phyloP scores from a whole-genome alignment of 108 stramenopile genomes.

The Cyclotella atomus region DNA sequence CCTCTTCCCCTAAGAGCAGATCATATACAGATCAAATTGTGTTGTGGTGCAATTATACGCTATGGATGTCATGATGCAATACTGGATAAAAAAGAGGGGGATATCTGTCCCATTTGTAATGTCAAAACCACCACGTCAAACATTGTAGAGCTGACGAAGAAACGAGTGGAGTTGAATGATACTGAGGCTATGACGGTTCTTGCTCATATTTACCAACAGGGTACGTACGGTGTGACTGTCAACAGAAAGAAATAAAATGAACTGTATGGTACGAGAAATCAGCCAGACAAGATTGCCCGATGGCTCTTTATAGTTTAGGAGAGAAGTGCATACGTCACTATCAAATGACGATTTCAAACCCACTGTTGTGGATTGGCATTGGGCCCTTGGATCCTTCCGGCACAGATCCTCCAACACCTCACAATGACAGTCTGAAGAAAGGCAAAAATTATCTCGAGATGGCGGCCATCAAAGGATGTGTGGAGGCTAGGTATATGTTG shows the following conservation, averaged over 20 bases:
- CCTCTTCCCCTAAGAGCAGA: not conserved
- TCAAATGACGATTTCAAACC: too few species aligned
- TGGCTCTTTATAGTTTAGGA: too few species aligned
- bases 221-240: not conserved
- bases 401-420: too few species aligned
- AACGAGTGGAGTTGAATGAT: not conserved
- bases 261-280: too few species aligned
- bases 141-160: not conserved
- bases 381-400: too few species aligned
- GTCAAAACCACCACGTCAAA: not conserved
- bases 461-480: not conserved
- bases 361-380: too few species aligned
- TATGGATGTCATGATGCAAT: not conserved
- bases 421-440: too few species aligned
- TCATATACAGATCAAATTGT: not conserved
- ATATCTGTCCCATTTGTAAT: not conserved
- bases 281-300: too few species aligned
- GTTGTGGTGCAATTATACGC: not conserved
- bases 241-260: too few species aligned
- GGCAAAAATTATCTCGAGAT: too few species aligned
- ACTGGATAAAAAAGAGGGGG: not conserved
- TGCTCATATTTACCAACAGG: not conserved
- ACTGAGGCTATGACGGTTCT: not conserved
- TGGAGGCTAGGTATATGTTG: not conserved
- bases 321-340: not conserved